A percentile compares a stretch with the other conserved stretches of the same genome.
Evolutionary conservation across 2,329 filamentous ascomycete genomes (phyloP).

Genomic region (Penicillium thymicola): DNA sequence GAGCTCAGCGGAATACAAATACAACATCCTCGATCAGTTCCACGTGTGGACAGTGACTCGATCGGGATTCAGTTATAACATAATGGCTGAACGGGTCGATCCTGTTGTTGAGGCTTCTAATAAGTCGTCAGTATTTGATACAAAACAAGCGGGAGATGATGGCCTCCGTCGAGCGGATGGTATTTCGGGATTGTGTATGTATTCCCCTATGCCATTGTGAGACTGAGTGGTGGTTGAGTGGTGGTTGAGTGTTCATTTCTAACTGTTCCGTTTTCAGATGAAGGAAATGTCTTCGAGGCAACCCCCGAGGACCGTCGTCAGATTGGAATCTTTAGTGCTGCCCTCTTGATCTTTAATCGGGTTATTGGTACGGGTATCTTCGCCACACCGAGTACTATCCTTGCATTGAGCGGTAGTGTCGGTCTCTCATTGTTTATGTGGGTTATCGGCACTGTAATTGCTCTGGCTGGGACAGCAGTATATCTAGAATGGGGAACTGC

Average conservation of each 20-base stretch:
- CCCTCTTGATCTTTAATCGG: constrained; percentile 50
- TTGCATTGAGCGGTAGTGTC: constrained; percentile 45
- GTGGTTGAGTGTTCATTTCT: background rate
- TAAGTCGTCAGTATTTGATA: constrained; percentile 20
- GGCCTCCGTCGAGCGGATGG: constrained; percentile 30
- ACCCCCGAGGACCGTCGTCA: constrained; percentile 38
- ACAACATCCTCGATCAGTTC: background rate
- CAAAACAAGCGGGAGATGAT: constrained; percentile 22
- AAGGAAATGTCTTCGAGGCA: constrained; percentile 36
- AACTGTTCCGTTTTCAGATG: constrained; percentile 25
- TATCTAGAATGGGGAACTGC: constrained; percentile 53
- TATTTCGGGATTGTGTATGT: constrained; percentile 34
- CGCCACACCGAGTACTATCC: constrained; percentile 47
- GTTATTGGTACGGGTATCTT: constrained; percentile 52
- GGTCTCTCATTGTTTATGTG: constrained; percentile 50
- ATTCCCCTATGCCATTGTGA: background rate
- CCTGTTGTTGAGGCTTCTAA: background rate
- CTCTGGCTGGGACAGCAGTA: constrained; percentile 43
- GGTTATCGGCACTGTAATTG: constrained; percentile 49
- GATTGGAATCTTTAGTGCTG: constrained; percentile 42
- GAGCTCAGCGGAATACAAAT: background rate
- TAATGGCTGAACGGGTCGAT: background rate
- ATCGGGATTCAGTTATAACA: background rate
- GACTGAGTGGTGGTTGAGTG: background rate
- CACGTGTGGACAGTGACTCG: background rate